A percentile compares a stretch with the other conserved stretches of the same genome.
Evolutionary conservation across 148 eudicot species (phyloP).

Genomic region (Bassia scoparia): DNA sequence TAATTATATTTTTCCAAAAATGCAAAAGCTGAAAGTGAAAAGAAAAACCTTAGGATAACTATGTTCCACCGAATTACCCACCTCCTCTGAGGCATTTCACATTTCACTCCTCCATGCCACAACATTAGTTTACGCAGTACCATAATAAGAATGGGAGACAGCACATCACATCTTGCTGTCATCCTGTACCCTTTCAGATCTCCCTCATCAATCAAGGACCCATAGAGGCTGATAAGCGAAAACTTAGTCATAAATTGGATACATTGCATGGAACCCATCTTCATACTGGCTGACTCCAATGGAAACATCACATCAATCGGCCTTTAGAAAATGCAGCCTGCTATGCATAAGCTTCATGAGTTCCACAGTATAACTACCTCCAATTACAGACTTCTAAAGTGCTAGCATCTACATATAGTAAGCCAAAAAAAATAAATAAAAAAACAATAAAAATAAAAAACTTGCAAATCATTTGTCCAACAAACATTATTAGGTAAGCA

Average conservation of each 20-base stretch:
- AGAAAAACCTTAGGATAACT: constrained; percentile 9
- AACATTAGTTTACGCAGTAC: neutral
- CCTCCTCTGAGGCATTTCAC: too few relatives aligned
- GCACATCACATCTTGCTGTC: neutral
- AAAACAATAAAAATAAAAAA: too few relatives aligned
- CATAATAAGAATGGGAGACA: constrained; percentile 1
- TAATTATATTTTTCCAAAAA: too few relatives aligned
- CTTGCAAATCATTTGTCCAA: constrained; percentile 1
- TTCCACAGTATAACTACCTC: neutral
- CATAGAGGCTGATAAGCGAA: neutral
- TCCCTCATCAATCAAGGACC: neutral
- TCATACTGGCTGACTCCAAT: constrained; percentile 6
- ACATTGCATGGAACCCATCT: neutral
- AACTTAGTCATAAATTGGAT: neutral
- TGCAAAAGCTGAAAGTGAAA: too few relatives aligned
- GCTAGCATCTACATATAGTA: neutral
- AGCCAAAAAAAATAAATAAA: too few relatives aligned
- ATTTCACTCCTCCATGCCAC: neutral
- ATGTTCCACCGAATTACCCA: constrained; percentile 6
- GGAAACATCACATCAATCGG: constrained; percentile 9
- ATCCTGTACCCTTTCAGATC: neutral
- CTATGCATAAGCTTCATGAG: neutral
- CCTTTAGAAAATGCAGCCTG: neutral
- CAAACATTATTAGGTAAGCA: neutral
- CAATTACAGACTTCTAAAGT: constrained; percentile 8